phyloP scores from a whole-genome alignment of 352 stramenopile species.

The Globisporangium barbulae region DNA sequence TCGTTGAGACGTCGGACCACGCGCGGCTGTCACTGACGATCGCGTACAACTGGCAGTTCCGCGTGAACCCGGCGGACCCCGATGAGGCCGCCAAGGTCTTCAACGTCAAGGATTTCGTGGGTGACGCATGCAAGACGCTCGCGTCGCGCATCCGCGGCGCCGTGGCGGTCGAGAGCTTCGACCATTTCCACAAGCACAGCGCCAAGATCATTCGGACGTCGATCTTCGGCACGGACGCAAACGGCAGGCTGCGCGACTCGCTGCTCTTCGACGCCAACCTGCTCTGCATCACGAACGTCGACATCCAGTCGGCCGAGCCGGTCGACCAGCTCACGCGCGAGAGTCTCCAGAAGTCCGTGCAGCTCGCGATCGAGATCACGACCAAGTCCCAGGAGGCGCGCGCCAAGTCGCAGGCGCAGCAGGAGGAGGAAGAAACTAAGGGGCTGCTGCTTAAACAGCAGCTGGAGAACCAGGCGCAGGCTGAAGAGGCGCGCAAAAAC shows the following conservation, averaged over 20 bases:
- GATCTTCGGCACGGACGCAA: slow-evolving; percentile 69
- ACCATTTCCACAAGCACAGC: slow-evolving; percentile 85
- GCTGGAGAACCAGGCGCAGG: slow-evolving; percentile 72
- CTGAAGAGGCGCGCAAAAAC: slow-evolving; percentile 70
- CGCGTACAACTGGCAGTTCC: slow-evolving; percentile 85
- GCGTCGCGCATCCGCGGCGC: slow-evolving; percentile 73
- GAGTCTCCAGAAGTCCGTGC: slow-evolving; percentile 78
- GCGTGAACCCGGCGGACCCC: slow-evolving; percentile 48
- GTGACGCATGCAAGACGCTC: slow-evolving; percentile 78
- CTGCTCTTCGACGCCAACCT: slow-evolving; percentile 74
- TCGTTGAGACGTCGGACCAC: slow-evolving; percentile 80
- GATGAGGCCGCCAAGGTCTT: slow-evolving; percentile 68
- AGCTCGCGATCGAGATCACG: slow-evolving; percentile 84
- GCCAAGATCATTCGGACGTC: slow-evolving; percentile 76
- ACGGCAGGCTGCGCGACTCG: slow-evolving; percentile 45
- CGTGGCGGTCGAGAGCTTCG: slow-evolving; percentile 68
- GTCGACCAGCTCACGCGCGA: slow-evolving; percentile 70
- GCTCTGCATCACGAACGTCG: slow-evolving; percentile 78
- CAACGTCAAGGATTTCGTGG: slow-evolving; percentile 80
- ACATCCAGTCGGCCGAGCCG: slow-evolving; percentile 76
- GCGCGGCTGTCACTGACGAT: slow-evolving; percentile 71
- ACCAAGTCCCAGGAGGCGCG: slow-evolving; percentile 80
- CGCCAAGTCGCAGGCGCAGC: slow-evolving; percentile 75
- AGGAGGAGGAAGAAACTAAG: slow-evolving; percentile 80
- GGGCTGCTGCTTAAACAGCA: slow-evolving; percentile 67